A percentile compares a stretch with the other conserved stretches of the same genome.
Conservation (phyloP, 2,329 filamentous ascomycete genomes). For the Stachybotrys chartarum region DNA sequence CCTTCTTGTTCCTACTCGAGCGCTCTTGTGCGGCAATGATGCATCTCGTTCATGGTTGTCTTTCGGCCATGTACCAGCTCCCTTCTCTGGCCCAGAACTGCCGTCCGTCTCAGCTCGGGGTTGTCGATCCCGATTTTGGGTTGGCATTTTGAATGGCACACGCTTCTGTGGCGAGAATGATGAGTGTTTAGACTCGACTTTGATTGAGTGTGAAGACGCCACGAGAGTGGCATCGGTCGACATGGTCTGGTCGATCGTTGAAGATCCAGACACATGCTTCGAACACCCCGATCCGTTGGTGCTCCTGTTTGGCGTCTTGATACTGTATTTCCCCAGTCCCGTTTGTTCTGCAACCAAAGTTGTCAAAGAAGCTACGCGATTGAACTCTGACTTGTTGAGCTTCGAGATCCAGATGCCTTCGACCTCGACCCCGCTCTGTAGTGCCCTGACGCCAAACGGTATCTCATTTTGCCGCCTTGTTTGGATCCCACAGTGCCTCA, state of each 20-base stretch:
- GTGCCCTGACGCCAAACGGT: conserved; percentile 79
- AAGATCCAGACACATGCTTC: neutral
- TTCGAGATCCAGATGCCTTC: conserved; percentile 76
- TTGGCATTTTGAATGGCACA: neutral
- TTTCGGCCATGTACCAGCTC: neutral
- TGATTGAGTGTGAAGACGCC: neutral
- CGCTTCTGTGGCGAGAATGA: neutral
- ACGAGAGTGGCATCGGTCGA: neutral
- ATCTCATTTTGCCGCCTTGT: conserved; percentile 46
- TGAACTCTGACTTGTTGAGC: conserved; percentile 31
- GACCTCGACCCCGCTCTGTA: conserved; percentile 75
- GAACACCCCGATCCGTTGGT: conserved; percentile 1
- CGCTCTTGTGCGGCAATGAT: neutral
- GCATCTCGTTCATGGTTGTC: neutral
- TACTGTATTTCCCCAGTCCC: conserved; percentile 12
- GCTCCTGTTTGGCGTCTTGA: conserved; percentile 6
- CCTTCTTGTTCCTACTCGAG: neutral
- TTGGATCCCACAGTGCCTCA: conserved; percentile 47
- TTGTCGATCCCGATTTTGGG: neutral
- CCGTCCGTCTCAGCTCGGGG: neutral
- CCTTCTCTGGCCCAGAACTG: neutral
- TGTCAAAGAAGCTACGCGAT: conserved; percentile 13
- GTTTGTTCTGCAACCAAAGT: conserved; percentile 12
- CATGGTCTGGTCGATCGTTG: neutral
- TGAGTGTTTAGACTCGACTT: neutral